These are phyloP conservation scores for Trichophyton equinum DNA, from an alignment of 2,329 filamentous ascomycete species.

Conservation along the genomic window DNA sequence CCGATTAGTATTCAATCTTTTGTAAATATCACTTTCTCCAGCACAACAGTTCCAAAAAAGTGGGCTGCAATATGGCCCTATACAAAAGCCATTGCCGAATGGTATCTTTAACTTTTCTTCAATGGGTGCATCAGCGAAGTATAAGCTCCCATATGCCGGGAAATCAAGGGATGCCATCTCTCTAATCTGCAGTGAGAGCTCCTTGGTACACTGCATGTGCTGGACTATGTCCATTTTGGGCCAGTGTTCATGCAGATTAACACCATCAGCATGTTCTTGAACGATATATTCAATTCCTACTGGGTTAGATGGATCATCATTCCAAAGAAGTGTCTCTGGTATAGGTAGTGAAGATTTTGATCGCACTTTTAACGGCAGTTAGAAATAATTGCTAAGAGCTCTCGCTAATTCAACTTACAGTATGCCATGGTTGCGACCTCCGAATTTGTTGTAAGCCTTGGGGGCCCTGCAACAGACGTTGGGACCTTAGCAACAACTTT, in stretches of 20 bases:
- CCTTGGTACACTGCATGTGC: constrained; percentile 24
- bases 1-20: constrained; percentile 4
- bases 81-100: constrained; percentile 22
- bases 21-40: constrained; percentile 12
- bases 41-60: constrained; percentile 14
- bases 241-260: constrained; percentile 3
- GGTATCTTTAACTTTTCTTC: constrained; percentile 15
- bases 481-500: constrained; percentile 14
- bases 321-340: constrained; percentile 11
- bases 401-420: background rate
- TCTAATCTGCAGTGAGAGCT: constrained; percentile 19
- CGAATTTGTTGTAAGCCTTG: constrained; percentile 20
- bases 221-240: constrained; percentile 22
- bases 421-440: constrained; percentile 28
- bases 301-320: constrained; percentile 14
- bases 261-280: constrained; percentile 23
- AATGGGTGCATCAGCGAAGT: constrained; percentile 21
- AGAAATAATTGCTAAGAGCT: constrained; percentile 6
- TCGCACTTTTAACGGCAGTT: constrained; percentile 3
- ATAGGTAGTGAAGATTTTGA: constrained; percentile 13
- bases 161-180: constrained; percentile 25
- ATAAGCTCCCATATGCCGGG: constrained; percentile 30
- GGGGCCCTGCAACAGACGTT: constrained; percentile 11
- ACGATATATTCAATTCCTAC: constrained; percentile 27
- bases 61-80: constrained; percentile 23